Conservation (phyloP, 257 asterid species). For the Cruciata laevipes region DNA sequence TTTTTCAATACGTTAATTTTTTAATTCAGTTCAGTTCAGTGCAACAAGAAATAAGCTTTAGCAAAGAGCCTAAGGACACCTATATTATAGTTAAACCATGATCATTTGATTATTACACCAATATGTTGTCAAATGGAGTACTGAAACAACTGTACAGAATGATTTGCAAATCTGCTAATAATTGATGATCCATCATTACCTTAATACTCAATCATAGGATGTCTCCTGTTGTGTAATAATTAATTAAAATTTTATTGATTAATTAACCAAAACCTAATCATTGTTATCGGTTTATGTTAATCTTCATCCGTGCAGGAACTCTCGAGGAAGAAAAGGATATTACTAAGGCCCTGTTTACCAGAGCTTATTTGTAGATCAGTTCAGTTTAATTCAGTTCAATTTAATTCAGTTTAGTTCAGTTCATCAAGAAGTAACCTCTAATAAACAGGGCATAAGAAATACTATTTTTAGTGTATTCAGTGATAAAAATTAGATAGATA, state of each 20-base stretch:
- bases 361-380: no score
- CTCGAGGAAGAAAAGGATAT: background rate
- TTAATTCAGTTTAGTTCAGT: no score
- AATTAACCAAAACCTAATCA: no score
- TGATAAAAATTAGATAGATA: background rate
- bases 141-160: background rate
- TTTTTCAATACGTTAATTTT: no score
- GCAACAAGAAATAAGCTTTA: no score
- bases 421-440: background rate
- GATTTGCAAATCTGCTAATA: conserved; percentile 7
- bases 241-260: no score
- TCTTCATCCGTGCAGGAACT: background rate
- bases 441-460: background rate
- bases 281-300: no score
- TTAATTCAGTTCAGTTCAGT: no score
- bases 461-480: background rate
- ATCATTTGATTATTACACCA: background rate
- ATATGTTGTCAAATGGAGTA: background rate
- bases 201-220: background rate
- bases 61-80: no score
- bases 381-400: no score
- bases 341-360: no score
- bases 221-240: background rate
- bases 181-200: background rate
- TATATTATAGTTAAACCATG: no score